A percentile compares a stretch with the other conserved stretches of the same genome.
phyloP scores from a whole-genome alignment of 2,329 filamentous ascomycete genomes.

The Neoscytalidium dimidiatum region DNA sequence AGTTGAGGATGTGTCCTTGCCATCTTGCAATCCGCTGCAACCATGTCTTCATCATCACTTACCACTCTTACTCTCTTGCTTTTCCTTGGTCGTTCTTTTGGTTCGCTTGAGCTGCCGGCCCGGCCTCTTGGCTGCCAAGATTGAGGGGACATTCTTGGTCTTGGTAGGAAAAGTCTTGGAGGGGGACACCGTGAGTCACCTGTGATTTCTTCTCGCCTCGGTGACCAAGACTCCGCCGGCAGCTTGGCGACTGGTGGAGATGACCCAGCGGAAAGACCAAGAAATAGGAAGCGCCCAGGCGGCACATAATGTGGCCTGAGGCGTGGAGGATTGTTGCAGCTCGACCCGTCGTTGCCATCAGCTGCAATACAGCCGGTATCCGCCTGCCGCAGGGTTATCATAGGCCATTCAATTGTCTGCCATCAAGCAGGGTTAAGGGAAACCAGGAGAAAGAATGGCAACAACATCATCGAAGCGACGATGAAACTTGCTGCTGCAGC shows the following conservation, averaged over 20 bases:
- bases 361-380: background rate
- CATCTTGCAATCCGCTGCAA: background rate
- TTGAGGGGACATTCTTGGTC: background rate
- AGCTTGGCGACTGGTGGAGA: background rate
- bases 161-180: background rate
- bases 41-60: background rate
- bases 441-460: background rate
- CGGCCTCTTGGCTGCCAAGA: constrained; percentile 5
- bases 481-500: background rate
- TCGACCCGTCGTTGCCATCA: too few species aligned
- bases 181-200: background rate
- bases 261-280: background rate
- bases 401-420: background rate
- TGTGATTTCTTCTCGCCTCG: background rate
- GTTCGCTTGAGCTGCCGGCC: too few species aligned
- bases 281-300: too few species aligned
- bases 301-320: background rate
- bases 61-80: too few species aligned
- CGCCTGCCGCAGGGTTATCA: background rate
- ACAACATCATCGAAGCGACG: background rate
- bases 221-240: constrained; percentile 2
- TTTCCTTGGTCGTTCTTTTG: background rate
- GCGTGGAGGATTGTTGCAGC: too few species aligned
- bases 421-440: background rate
- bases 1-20: background rate